Conservation (phyloP, 345 rosid species). For the Eucalyptus fibrosa region DNA sequence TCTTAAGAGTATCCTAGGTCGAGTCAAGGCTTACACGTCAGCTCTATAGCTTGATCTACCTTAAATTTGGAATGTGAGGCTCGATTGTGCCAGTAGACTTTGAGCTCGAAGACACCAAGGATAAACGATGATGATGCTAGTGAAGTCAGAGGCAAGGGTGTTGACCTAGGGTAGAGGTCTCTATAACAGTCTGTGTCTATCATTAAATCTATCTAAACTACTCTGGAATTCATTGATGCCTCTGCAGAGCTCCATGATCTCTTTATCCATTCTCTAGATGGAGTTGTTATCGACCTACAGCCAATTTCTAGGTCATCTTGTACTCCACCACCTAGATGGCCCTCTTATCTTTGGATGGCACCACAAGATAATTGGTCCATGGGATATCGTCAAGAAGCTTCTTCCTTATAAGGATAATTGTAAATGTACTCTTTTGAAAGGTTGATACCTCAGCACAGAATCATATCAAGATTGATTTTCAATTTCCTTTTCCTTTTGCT, state of each 20-base stretch:
- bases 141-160: no score
- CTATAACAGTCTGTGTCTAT: neutral
- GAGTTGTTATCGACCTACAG: neutral
- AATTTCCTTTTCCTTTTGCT: neutral
- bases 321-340: neutral
- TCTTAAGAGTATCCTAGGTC: no score
- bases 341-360: neutral
- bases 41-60: no score
- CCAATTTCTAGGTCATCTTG: neutral
- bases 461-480: neutral
- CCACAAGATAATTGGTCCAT: neutral
- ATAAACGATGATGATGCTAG: no score
- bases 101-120: no score
- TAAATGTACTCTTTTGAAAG: neutral
- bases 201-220: neutral
- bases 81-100: no score
- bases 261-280: neutral
- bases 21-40: no score
- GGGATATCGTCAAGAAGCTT: fast-evolving
- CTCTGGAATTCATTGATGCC: neutral
- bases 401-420: no score
- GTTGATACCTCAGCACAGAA: no score
- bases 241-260: neutral
- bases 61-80: no score
- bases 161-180: no score